Conservation (phyloP, 1,139 yeast genomes). For the Magnusiomyces sp. region DNA sequence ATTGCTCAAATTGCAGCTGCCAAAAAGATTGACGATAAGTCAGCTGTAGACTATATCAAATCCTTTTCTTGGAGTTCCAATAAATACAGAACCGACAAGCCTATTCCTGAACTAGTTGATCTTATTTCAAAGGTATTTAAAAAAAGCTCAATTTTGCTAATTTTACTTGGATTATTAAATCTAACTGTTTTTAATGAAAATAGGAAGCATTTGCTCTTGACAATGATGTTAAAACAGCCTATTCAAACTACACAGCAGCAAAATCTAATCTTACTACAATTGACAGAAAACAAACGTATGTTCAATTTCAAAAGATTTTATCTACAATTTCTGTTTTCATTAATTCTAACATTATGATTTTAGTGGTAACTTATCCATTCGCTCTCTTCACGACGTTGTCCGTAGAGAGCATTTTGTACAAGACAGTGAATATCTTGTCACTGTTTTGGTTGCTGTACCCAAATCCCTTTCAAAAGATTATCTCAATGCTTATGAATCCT, state of each 20-base stretch:
- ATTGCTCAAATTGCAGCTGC: slow-evolving; percentile 38
- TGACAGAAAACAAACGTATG: slow-evolving; percentile 68
- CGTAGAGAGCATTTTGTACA: slow-evolving; percentile 76
- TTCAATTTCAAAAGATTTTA: slow-evolving; percentile 7
- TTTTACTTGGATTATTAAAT: neutral
- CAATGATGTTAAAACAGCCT: slow-evolving; percentile 65
- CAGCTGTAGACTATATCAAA: slow-evolving; percentile 57
- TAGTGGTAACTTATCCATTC: slow-evolving; percentile 79
- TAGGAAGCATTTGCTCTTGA: slow-evolving; percentile 73
- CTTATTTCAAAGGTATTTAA: slow-evolving; percentile 42
- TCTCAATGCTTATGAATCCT: slow-evolving; percentile 61
- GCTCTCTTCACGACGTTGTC: slow-evolving; percentile 84
- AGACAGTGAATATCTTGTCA: slow-evolving; percentile 76
- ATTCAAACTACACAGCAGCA: slow-evolving; percentile 67
- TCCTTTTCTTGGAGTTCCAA: slow-evolving; percentile 79
- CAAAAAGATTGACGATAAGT: slow-evolving; percentile 42
- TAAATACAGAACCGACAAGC: slow-evolving; percentile 76
- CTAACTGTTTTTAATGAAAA: neutral
- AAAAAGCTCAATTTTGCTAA: neutral
- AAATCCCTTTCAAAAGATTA: slow-evolving; percentile 52
- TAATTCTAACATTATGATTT: slow-evolving; percentile 3
- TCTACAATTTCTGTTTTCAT: neutral
- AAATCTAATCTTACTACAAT: slow-evolving; percentile 78
- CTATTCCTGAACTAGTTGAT: slow-evolving; percentile 67
- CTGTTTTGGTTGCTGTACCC: slow-evolving; percentile 83